Evolutionary conservation across 2,329 filamentous ascomycete species (phyloP).

Genomic region (Biscogniauxia sp.): DNA sequence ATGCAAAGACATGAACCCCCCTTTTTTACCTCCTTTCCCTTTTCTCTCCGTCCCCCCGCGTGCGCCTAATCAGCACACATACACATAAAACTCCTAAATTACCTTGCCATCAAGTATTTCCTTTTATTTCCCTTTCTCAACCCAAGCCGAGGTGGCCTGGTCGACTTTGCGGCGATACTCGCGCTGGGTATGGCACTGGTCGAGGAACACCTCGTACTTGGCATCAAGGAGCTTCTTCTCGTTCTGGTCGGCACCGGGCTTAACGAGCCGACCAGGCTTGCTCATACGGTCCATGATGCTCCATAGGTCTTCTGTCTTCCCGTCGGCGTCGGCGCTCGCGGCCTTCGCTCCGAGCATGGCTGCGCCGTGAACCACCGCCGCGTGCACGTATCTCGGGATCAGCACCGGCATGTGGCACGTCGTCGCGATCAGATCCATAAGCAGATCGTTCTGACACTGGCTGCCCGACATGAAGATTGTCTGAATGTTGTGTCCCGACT

Average conservation of each 20-base stretch:
- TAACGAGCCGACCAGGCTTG: conserved; percentile 83
- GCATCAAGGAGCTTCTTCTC: conserved; percentile 79
- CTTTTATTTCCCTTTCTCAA: conserved; percentile 16
- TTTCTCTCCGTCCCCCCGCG: no score
- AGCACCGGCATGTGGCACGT: conserved; percentile 89
- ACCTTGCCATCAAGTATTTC: background rate
- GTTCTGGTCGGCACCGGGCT: conserved; percentile 66
- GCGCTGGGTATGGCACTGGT: conserved; percentile 85
- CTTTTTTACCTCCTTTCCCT: no score
- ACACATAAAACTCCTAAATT: background rate
- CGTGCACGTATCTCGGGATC: conserved; percentile 90
- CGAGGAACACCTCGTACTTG: conserved; percentile 95
- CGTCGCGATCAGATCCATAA: conserved; percentile 89
- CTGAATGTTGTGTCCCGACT: conserved; percentile 78
- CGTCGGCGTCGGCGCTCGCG: conserved; percentile 75
- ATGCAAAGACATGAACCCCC: background rate
- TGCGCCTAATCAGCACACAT: background rate
- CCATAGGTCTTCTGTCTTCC: conserved; percentile 86
- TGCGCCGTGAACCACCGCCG: conserved; percentile 94
- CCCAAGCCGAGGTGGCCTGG: conserved; percentile 46
- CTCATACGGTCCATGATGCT: conserved; percentile 97
- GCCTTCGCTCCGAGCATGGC: conserved; percentile 98
- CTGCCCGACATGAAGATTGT: conserved; percentile 99
- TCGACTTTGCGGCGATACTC: conserved; percentile 79
- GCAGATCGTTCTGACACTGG: conserved; percentile 91